Evolutionary conservation across 164 flowering plant genomes (phyloP).

Genomic region (Magnolia sinica): DNA sequence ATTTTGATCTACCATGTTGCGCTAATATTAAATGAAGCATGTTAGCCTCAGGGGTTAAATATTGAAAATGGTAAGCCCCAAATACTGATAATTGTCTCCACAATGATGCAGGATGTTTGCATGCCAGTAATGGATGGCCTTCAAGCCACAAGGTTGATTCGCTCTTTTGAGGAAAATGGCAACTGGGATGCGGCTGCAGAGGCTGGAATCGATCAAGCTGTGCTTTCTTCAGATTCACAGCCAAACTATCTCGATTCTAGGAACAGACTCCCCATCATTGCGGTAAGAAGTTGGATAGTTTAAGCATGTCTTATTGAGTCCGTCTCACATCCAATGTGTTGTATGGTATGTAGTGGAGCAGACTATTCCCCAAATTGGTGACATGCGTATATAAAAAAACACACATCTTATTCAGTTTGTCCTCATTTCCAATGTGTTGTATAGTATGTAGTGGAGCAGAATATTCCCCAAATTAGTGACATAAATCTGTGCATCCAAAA

Average conservation of each 20-base stretch:
- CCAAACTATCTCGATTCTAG: conserved; percentile 20
- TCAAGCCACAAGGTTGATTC: conserved; percentile 82
- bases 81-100: neutral
- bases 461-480: too few relatives aligned
- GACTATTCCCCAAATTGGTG: too few relatives aligned
- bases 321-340: neutral
- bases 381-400: too few relatives aligned
- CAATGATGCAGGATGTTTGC: conserved; percentile 72
- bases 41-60: too few relatives aligned
- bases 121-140: conserved; percentile 99
- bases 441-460: too few relatives aligned
- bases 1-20: neutral
- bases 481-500: too few relatives aligned
- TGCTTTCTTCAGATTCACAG: conserved; percentile 25
- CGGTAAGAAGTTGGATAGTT: conserved; percentile 44
- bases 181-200: conserved; percentile 76
- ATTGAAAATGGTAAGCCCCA: neutral
- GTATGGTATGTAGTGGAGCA: too few relatives aligned
- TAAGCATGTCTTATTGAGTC: neutral
- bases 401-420: neutral
- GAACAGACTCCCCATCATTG: conserved; percentile 67
- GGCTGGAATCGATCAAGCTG: conserved; percentile 57
- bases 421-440: neutral
- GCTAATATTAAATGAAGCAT: too few relatives aligned
- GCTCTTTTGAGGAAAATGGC: conserved; percentile 87